A percentile compares a stretch with the other conserved stretches of the same genome.
Conservation (phyloP, 1,284 basidiomycete genomes). For the Stygiomarasmius scandens region DNA sequence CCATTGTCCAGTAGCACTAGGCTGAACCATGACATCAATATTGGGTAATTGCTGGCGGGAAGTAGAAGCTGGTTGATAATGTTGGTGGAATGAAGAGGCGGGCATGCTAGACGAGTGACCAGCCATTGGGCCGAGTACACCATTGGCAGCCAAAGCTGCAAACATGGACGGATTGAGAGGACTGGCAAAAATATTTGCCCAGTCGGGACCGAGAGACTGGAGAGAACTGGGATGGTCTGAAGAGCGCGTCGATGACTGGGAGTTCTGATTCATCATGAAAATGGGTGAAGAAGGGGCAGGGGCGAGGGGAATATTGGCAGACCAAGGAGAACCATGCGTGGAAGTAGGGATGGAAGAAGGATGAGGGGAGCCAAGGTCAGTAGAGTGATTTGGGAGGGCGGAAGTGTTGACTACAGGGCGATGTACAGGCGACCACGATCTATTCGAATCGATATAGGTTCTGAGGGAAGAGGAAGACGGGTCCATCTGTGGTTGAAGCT, state of each 20-base stretch:
- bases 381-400: slow-evolving; percentile 25
- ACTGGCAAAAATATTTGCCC: slow-evolving; percentile 56
- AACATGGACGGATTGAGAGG: slow-evolving; percentile 63
- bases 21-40: slow-evolving; percentile 17
- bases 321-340: slow-evolving; percentile 44
- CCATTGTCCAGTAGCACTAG: slow-evolving; percentile 25
- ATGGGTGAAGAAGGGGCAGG: neutral
- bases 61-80: slow-evolving; percentile 17
- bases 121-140: slow-evolving; percentile 43
- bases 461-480: slow-evolving; percentile 17
- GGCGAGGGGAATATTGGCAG: slow-evolving; percentile 31
- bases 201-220: slow-evolving; percentile 42
- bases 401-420: slow-evolving; percentile 38
- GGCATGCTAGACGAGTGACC: slow-evolving; percentile 18
- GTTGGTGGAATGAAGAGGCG: slow-evolving; percentile 22
- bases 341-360: slow-evolving; percentile 39
- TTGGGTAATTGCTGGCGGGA: slow-evolving; percentile 15
- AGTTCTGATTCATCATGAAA: slow-evolving; percentile 6
- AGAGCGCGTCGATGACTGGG: slow-evolving; percentile 11
- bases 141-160: slow-evolving; percentile 59
- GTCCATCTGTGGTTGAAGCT: slow-evolving; percentile 15
- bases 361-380: slow-evolving; percentile 36
- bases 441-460: slow-evolving; percentile 4
- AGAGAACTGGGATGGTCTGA: slow-evolving; percentile 9
- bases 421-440: slow-evolving; percentile 39